Evolutionary conservation across 78 protist genomes (phyloP).

Genomic region (Thecamonas trahens): DNA sequence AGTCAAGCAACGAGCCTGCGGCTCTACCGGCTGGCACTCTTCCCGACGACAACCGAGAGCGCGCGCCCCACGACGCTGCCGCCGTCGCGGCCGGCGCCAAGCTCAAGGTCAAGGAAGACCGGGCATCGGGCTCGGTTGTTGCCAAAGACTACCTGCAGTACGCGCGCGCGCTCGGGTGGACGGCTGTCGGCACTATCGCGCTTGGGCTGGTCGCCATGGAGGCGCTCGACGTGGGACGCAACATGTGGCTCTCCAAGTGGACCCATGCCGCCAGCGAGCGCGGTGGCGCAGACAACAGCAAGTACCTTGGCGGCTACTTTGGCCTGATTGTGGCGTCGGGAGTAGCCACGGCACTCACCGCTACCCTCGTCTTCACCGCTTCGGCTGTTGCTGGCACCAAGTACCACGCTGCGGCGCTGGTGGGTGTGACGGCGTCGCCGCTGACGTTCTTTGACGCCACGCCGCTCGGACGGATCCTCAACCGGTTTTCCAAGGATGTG

Average conservation of each 20-base stretch:
- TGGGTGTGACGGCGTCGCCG: slow-evolving; percentile 57
- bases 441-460: slow-evolving; percentile 94
- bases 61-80: too few species aligned
- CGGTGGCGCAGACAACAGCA: background rate
- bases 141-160: background rate
- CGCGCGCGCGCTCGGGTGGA: background rate
- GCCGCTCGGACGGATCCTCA: slow-evolving; percentile 94
- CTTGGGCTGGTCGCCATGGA: background rate
- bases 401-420: slow-evolving; percentile 17
- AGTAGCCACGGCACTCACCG: background rate
- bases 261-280: background rate
- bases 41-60: too few species aligned
- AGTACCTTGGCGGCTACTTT: background rate
- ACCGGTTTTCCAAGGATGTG: slow-evolving; percentile 84
- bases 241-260: background rate
- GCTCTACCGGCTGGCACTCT: too few species aligned
- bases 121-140: background rate
- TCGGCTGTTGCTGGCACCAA: too few species aligned
- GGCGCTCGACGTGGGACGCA: background rate
- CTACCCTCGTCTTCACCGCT: too few species aligned
- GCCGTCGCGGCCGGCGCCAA: too few species aligned
- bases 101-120: background rate
- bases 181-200: background rate
- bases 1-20: background rate
- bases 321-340: background rate